Evolutionary conservation across 2,329 filamentous ascomycete genomes (phyloP).

Genomic region (Dactylellina drechsleri): DNA sequence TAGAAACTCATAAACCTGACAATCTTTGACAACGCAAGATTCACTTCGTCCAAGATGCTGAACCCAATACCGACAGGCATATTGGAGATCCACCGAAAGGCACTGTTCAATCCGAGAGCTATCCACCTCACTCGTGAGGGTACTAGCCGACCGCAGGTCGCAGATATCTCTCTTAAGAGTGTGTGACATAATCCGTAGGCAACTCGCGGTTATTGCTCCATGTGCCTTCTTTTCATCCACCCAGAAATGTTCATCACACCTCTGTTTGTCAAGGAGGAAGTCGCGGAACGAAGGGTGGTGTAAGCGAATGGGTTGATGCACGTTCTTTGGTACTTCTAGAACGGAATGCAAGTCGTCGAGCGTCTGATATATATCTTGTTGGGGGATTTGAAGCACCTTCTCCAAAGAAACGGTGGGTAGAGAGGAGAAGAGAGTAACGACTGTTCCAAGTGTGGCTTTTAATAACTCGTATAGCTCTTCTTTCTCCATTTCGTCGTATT

Average conservation of each 20-base stretch:
- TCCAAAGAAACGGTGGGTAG: neutral
- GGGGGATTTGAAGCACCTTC: neutral
- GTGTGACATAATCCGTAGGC: neutral
- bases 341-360: neutral
- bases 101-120: neutral
- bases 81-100: conserved; percentile 46
- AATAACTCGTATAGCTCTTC: too few species aligned
- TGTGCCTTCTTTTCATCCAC: conserved; percentile 1
- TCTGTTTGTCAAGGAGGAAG: conserved; percentile 2
- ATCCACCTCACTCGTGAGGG: neutral
- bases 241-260: conserved; percentile 1
- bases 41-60: conserved; percentile 59
- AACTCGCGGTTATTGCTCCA: neutral
- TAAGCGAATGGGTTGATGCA: neutral
- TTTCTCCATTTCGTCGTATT: too few species aligned
- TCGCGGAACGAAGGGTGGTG: conserved; percentile 5
- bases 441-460: neutral
- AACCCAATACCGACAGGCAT: conserved; percentile 61
- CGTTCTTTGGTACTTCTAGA: neutral
- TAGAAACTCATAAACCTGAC: conserved; percentile 59
- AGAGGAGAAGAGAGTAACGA: neutral
- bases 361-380: neutral
- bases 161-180: neutral
- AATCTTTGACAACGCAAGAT: conserved; percentile 58
- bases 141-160: neutral